Conservation (phyloP, 2,329 filamentous ascomycete genomes). For the Neonectria punicea region DNA sequence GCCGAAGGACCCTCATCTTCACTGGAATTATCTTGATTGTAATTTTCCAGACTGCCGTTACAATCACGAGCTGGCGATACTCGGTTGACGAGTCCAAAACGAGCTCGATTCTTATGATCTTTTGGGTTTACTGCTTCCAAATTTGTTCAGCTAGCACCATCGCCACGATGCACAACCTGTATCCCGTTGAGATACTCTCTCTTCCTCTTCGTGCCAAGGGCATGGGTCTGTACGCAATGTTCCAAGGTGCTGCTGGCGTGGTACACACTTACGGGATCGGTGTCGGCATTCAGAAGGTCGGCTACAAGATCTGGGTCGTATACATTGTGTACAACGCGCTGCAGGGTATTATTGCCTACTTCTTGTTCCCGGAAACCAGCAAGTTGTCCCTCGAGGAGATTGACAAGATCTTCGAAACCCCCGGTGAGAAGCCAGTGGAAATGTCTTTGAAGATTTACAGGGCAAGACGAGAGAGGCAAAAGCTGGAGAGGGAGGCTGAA, state of each 20-base stretch:
- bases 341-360: slow-evolving; percentile 33
- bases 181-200: slow-evolving; percentile 37
- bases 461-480: slow-evolving; percentile 14
- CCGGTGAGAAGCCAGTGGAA: slow-evolving; percentile 11
- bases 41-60: slow-evolving; percentile 32
- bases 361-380: slow-evolving; percentile 36
- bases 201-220: slow-evolving; percentile 37
- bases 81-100: neutral
- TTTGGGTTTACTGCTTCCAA: slow-evolving; percentile 38
- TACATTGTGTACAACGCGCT: slow-evolving; percentile 36
- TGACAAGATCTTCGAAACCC: slow-evolving; percentile 39
- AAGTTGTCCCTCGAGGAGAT: slow-evolving; percentile 39
- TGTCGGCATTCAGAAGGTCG: slow-evolving; percentile 31
- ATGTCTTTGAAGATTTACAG: slow-evolving; percentile 21
- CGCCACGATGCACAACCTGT: slow-evolving; percentile 40
- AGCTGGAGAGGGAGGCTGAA: slow-evolving; percentile 4
- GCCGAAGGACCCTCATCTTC: slow-evolving; percentile 36
- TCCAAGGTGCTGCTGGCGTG: slow-evolving; percentile 36
- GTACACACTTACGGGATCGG: slow-evolving; percentile 39
- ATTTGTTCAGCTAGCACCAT: slow-evolving; percentile 38
- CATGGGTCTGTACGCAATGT: slow-evolving; percentile 39
- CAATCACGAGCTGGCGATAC: slow-evolving; percentile 37
- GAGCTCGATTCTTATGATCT: slow-evolving; percentile 25
- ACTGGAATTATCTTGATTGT: slow-evolving; percentile 33
- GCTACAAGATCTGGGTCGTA: slow-evolving; percentile 38